Percentiles rank a stretch among this genome's conserved stretches.
Evolutionary conservation across 805 yeast genomes (phyloP).

Genomic region (Phaffomyces thermotolerans): DNA sequence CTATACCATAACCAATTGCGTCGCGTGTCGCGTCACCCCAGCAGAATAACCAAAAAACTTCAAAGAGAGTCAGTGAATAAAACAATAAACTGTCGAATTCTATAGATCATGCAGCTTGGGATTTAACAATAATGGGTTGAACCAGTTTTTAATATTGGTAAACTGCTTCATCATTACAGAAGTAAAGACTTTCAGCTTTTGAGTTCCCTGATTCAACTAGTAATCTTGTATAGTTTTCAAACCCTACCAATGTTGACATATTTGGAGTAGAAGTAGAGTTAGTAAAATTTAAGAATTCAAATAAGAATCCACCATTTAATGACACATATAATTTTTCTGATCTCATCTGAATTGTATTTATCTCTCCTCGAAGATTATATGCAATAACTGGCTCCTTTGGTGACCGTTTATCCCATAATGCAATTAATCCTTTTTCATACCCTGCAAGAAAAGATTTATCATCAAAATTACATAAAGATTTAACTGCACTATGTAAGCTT

Average conservation of each 20-base stretch:
- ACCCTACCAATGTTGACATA: not conserved
- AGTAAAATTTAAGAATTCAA: not conserved
- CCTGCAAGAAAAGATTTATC: constrained; percentile 25
- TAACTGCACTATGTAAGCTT: constrained; percentile 18
- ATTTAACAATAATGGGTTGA: too few species aligned
- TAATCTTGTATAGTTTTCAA: not conserved
- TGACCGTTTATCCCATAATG: constrained; percentile 35
- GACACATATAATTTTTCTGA: not conserved
- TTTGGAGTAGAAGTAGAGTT: not conserved
- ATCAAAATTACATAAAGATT: not conserved
- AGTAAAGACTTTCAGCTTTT: not conserved
- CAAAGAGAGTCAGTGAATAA: too few species aligned
- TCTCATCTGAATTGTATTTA: constrained; percentile 10
- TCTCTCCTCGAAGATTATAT: not conserved
- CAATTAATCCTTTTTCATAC: constrained; percentile 28
- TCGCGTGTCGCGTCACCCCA: too few species aligned
- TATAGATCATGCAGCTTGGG: too few species aligned
- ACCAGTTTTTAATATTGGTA: too few species aligned
- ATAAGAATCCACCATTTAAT: not conserved
- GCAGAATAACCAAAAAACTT: too few species aligned
- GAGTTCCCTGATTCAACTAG: not conserved
- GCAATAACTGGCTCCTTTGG: constrained; percentile 6
- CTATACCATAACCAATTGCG: too few species aligned
- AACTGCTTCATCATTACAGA: too few species aligned
- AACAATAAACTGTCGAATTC: too few species aligned